phyloP scores from a whole-genome alignment of 2,329 filamentous ascomycete species.

The Massarina eburnea region DNA sequence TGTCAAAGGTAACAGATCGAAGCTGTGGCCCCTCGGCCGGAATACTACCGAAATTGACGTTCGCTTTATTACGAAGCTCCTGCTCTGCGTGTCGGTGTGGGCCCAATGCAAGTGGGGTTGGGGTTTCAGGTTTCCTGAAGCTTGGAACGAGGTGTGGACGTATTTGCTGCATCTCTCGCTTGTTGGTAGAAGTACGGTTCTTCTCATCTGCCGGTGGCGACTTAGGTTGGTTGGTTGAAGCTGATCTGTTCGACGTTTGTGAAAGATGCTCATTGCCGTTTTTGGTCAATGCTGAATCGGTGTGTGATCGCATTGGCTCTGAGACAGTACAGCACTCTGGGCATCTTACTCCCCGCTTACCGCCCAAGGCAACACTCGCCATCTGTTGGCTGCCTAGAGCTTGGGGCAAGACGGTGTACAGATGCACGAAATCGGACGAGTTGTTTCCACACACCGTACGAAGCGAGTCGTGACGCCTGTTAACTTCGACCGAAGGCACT shows the following conservation, averaged over 20 bases:
- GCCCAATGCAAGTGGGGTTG: not conserved
- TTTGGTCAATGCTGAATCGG: no score
- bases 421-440: slow-evolving; percentile 12
- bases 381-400: no score
- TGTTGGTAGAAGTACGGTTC: not conserved
- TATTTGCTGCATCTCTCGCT: slow-evolving; percentile 5
- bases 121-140: not conserved
- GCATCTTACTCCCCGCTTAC: no score
- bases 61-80: not conserved
- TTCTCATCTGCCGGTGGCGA: not conserved
- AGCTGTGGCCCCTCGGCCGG: not conserved
- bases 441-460: slow-evolving; percentile 22
- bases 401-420: no score
- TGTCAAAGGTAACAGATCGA: slow-evolving; percentile 7
- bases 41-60: not conserved
- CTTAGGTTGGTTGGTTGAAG: not conserved
- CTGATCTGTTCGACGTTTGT: not conserved
- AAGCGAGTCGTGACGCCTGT: not conserved
- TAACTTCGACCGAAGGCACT: not conserved
- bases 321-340: no score
- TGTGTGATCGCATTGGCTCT: no score
- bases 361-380: no score
- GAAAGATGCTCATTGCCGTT: no score
- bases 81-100: not conserved
- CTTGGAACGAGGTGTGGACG: not conserved